Evolutionary conservation across 495 filamentous ascomycete species (phyloP).

Genomic region (Bacidia rubella): DNA sequence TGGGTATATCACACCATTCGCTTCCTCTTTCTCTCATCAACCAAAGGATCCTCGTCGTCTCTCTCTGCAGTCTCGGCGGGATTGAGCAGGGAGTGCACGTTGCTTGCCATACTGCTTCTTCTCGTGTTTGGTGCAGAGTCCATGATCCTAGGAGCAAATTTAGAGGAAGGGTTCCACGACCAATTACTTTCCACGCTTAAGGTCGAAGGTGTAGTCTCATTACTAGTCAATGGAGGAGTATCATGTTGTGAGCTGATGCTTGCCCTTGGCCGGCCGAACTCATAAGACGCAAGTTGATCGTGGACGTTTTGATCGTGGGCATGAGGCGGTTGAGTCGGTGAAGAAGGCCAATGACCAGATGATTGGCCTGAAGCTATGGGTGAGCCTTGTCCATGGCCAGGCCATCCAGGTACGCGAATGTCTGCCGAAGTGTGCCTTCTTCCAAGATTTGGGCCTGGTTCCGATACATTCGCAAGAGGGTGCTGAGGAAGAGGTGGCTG

Average conservation of each 20-base stretch:
- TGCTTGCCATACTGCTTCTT: constrained; percentile 61
- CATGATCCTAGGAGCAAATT: constrained; percentile 28
- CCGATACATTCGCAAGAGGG: constrained; percentile 57
- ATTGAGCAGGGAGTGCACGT: constrained; percentile 69
- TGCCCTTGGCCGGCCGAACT: constrained; percentile 50
- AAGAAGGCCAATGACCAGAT: constrained; percentile 70
- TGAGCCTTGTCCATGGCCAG: constrained; percentile 38
- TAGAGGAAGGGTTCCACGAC: constrained; percentile 33
- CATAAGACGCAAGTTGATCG: constrained; percentile 71
- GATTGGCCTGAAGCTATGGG: constrained; percentile 62
- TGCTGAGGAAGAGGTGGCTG: constrained; percentile 48
- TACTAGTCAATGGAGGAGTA: constrained; percentile 46
- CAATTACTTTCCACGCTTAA: constrained; percentile 44
- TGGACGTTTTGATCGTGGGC: constrained; percentile 67
- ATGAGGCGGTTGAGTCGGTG: constrained; percentile 53
- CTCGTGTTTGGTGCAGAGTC: constrained; percentile 48
- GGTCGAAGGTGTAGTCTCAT: constrained; percentile 35
- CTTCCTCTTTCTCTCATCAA: constrained; percentile 70
- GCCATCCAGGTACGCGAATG: constrained; percentile 84
- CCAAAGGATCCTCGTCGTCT: constrained; percentile 48
- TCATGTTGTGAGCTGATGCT: constrained; percentile 52
- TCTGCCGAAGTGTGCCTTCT: constrained; percentile 92
- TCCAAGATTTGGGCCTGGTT: constrained; percentile 56
- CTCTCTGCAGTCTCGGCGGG: constrained; percentile 66
- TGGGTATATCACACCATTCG: constrained; percentile 39